phyloP scores from a whole-genome alignment of 352 stramenopile species.

The Pythium dissimile region DNA sequence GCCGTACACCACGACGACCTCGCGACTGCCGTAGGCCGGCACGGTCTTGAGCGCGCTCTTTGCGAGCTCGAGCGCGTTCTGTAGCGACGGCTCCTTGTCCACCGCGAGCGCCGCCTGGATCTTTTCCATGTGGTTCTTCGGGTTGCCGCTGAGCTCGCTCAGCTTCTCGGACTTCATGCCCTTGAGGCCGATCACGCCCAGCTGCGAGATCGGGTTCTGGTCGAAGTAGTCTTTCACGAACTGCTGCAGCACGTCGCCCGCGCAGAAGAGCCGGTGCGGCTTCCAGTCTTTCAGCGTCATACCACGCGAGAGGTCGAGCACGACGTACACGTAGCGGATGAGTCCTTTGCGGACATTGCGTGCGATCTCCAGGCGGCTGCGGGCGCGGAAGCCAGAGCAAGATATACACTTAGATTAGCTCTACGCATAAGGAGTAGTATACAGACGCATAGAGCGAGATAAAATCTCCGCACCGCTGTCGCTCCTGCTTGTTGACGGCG shows the following conservation, averaged over 20 bases:
- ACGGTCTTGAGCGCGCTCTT: conserved; percentile 90
- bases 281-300: conserved; percentile 89
- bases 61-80: conserved; percentile 91
- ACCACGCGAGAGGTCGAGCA: conserved; percentile 82
- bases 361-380: conserved; percentile 72
- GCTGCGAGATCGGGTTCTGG: conserved; percentile 92
- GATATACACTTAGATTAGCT: not conserved
- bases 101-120: conserved; percentile 62
- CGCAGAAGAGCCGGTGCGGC: conserved; percentile 67
- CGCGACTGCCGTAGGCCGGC: conserved; percentile 76
- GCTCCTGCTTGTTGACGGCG: conserved; percentile 59
- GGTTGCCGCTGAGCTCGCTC: conserved; percentile 88
- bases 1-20: conserved; percentile 94
- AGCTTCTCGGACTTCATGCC: conserved; percentile 89
- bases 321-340: conserved; percentile 84
- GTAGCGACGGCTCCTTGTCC: conserved; percentile 86
- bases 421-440: too few species aligned
- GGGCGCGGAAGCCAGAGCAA: not conserved
- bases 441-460: not conserved
- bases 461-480: conserved; percentile 47
- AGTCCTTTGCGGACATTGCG: conserved; percentile 82
- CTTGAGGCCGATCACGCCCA: conserved; percentile 89
- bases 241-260: conserved; percentile 68
- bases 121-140: conserved; percentile 81
- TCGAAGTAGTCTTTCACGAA: conserved; percentile 93